phyloP scores from a whole-genome alignment of 768 basidiomycete species.

The Phaeotremella fagi region DNA sequence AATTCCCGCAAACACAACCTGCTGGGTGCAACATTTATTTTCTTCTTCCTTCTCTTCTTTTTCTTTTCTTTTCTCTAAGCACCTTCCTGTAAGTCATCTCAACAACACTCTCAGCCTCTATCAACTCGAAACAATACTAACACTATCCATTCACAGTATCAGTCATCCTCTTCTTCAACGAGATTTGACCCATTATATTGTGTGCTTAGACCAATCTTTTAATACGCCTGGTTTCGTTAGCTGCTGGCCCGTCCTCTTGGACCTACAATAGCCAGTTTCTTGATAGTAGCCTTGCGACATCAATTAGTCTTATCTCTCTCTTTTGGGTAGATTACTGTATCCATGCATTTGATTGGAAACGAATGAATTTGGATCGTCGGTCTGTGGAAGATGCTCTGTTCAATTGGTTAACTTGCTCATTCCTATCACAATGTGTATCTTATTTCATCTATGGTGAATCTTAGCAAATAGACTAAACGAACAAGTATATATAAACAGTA shows the following conservation, averaged over 20 bases:
- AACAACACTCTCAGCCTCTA: neutral
- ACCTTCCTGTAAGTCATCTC: conserved; percentile 1
- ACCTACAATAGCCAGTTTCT: conserved; percentile 40
- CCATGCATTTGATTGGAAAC: too few relatives aligned
- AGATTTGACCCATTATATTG: neutral
- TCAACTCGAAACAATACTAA: neutral
- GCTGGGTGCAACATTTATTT: neutral
- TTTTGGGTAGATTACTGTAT: too few relatives aligned
- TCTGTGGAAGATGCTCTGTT: too few relatives aligned
- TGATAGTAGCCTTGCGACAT: conserved; percentile 48
- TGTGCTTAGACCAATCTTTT: neutral
- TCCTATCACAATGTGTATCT: too few relatives aligned
- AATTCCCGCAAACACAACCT: neutral
- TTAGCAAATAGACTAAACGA: too few relatives aligned
- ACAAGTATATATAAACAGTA: too few relatives aligned
- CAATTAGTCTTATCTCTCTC: neutral
- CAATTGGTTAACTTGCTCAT: too few relatives aligned
- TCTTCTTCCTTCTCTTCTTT: neutral
- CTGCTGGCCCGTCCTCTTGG: conserved; percentile 31
- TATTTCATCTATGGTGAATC: too few relatives aligned
- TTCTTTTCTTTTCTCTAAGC: neutral
- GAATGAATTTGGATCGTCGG: too few relatives aligned
- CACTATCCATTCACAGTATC: neutral
- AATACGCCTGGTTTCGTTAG: conserved; percentile 44
- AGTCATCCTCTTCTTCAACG: neutral